phyloP scores from a whole-genome alignment of 208 protist genomes.

The Trypanosoma platydactyli region DNA sequence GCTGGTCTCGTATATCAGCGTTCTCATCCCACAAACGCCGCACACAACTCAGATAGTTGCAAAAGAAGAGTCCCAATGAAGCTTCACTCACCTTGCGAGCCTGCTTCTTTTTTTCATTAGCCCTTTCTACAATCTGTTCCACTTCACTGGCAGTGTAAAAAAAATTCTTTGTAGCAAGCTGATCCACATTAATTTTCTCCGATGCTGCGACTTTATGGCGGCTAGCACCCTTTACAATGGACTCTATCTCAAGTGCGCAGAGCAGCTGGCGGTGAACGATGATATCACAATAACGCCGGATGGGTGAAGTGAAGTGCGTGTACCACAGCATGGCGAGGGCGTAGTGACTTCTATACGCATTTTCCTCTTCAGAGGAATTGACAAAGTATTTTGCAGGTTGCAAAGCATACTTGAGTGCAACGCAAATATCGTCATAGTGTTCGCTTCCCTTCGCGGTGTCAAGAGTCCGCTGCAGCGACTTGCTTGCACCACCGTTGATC shows the following conservation, averaged over 20 bases:
- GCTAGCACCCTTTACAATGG: conserved; percentile 32
- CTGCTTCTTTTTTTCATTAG: conserved; percentile 56
- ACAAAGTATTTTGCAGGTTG: conserved; percentile 77
- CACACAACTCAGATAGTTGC: conserved; percentile 71
- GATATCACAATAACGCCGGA: conserved; percentile 93
- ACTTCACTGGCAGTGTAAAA: conserved; percentile 60
- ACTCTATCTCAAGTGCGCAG: conserved; percentile 79
- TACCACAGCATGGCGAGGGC: conserved; percentile 88
- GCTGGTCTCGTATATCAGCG: not conserved
- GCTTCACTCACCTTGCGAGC: conserved; percentile 53
- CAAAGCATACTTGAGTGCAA: conserved; percentile 78
- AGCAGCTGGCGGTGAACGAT: conserved; percentile 90
- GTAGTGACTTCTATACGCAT: conserved; percentile 71
- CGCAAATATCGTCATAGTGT: conserved; percentile 50
- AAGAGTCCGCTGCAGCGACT: conserved; percentile 53
- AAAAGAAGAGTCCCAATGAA: conserved; percentile 71
- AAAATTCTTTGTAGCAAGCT: conserved; percentile 36
- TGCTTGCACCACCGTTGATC: conserved; percentile 39
- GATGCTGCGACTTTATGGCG: conserved; percentile 25
- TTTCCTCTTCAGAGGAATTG: conserved; percentile 42
- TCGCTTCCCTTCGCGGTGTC: conserved; percentile 28
- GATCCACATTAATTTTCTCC: conserved; percentile 38
- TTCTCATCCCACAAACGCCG: conserved; percentile 5
- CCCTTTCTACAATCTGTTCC: conserved; percentile 47
- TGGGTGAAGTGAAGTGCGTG: conserved; percentile 95